Evolutionary conservation across 257 asterid species (phyloP).

Genomic region (Sherardia arvensis): DNA sequence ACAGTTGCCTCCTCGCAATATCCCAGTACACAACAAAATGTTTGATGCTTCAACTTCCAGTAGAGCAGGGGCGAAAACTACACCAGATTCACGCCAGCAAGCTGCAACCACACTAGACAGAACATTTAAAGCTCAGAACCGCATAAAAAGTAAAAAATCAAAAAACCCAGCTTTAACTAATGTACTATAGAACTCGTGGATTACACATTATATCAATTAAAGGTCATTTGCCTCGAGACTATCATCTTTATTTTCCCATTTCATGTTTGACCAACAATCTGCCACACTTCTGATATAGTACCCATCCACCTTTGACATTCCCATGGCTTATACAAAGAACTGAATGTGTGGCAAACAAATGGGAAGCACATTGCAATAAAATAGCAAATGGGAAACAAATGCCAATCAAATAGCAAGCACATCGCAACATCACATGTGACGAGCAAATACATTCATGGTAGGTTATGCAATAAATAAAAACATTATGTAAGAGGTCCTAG

Average conservation of each 20-base stretch:
- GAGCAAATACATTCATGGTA: too few species aligned
- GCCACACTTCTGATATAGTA: not conserved
- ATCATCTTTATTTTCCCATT: not conserved
- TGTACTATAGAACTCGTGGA: not conserved
- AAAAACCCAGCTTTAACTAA: not conserved
- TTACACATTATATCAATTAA: not conserved
- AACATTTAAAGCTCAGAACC: not conserved
- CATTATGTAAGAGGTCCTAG: not conserved
- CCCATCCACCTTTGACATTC: not conserved
- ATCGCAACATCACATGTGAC: not conserved
- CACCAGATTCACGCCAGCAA: not conserved
- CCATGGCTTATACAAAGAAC: not conserved
- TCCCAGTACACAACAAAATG: constrained; percentile 17
- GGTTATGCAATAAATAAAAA: too few species aligned
- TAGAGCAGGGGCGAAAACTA: not conserved
- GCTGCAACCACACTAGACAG: not conserved
- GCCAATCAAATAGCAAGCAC: not conserved
- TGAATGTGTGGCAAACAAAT: not conserved
- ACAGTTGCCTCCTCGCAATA: constrained; percentile 28
- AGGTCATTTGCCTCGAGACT: not conserved
- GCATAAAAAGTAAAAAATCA: not conserved
- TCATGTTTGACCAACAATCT: not conserved
- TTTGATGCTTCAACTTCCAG: not conserved
- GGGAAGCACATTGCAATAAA: not conserved
- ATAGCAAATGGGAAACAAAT: not conserved